phyloP scores from a whole-genome alignment of 2,329 filamentous ascomycete species.

The Aureobasidium melanogenum region DNA sequence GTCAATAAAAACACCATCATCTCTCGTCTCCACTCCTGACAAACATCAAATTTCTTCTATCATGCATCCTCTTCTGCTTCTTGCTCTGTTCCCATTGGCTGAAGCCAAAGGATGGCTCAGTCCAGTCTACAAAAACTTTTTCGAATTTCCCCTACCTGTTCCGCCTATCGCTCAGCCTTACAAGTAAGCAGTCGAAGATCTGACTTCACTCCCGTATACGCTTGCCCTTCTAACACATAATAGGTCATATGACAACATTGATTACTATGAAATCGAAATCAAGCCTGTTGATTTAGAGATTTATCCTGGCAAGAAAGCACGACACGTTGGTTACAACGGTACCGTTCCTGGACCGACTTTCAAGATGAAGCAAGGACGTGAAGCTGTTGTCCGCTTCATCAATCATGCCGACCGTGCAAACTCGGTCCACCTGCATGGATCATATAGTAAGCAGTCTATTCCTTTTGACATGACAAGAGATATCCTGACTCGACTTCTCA shows the following conservation, averaged over 20 bases:
- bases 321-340: slow-evolving; percentile 43
- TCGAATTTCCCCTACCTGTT: neutral
- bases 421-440: slow-evolving; percentile 46
- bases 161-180: neutral
- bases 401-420: slow-evolving; percentile 37
- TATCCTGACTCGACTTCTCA: neutral
- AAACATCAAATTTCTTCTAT: neutral
- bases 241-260: slow-evolving; percentile 23
- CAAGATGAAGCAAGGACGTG: slow-evolving; percentile 36
- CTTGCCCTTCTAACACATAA: neutral
- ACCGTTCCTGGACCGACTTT: slow-evolving; percentile 45
- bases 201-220: neutral
- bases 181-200: neutral
- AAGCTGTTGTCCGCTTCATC: slow-evolving; percentile 44
- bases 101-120: neutral
- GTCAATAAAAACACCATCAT: neutral
- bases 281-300: slow-evolving; percentile 31
- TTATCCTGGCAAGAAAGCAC: slow-evolving; percentile 31
- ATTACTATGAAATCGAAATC: slow-evolving; percentile 40
- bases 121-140: slow-evolving; percentile 2
- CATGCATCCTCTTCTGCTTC: neutral
- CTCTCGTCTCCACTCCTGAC: too few relatives aligned
- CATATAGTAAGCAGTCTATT: slow-evolving; percentile 22
- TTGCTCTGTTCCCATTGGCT: neutral
- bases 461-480: neutral